Base-by-base conservation (phyloP, 2,329 filamentous ascomycete genomes). In the Drechslera avenae region DNA sequence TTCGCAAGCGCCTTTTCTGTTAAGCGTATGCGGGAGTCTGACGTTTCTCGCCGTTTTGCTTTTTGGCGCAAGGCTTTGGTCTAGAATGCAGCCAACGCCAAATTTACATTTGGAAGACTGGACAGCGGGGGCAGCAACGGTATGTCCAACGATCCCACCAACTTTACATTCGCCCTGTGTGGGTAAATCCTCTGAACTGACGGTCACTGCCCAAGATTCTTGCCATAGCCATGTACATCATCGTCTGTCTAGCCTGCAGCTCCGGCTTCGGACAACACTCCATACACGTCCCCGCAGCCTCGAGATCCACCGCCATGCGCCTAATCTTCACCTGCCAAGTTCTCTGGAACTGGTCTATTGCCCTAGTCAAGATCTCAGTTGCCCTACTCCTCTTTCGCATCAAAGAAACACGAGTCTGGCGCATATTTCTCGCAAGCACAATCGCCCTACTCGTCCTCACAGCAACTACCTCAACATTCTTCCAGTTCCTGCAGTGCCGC, bases 261-360 rank as follows among this genome's bases (percentile, higher is more conserved):
- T 28, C 62, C 44, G 66, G 66, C 32, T 58, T 66, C 13, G 64
- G 66, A n/a, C 59, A 55, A n/a, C 62, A 39, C 30, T 39, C 57
- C 5, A 42, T 35, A 36, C 65, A 66, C 40, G 62, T 68, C 13
- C 26, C 56, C 14, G 48, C 57, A 33, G n/a, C 45, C 6, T 30
- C 42, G 10, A 63, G 63, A 17, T 33, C 44, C 4, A 26, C 37
- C 9, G 54, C 62, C 37, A 52, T 66, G 19, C 52, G 51, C 39
- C 57, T 66, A 23, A 43, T 66, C 54, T 68, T 68, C 54, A 53
- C 60, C 18, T 50, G 48, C 32, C 66, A 68, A 53, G 46, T 64
- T 4, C 23, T 67, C 33, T 68, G 64, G 64, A 63, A 63, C 47
- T 67, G 59, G 48, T 53, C 59, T n/a, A 57, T 67, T n/a, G 59